phyloP scores from a whole-genome alignment of 345 rosid genomes.

The Psidium guajava region DNA sequence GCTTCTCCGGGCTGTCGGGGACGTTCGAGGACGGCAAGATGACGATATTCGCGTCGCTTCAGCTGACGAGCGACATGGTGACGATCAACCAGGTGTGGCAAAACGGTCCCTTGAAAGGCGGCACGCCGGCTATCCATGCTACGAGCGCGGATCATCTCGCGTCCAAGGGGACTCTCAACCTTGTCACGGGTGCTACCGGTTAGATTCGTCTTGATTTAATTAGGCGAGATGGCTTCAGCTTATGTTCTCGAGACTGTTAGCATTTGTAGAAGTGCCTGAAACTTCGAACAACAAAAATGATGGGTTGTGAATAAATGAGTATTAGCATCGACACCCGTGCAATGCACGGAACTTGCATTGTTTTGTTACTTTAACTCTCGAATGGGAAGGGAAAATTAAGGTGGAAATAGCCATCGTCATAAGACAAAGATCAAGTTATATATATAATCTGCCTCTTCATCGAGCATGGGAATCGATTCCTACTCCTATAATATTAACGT shows the following conservation, averaged over 20 bases:
- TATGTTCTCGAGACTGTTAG: neutral
- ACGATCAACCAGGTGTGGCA: constrained; percentile 37
- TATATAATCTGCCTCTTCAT: too few relatives aligned
- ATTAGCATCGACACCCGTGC: neutral
- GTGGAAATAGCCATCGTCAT: too few relatives aligned
- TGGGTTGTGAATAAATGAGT: neutral
- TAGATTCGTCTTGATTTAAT: neutral
- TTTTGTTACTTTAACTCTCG: too few relatives aligned
- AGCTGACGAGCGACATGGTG: constrained; percentile 6
- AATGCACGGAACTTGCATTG: too few relatives aligned
- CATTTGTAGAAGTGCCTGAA: neutral
- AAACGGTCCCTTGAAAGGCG: constrained; percentile 8
- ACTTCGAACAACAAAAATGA: neutral
- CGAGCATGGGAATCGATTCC: too few relatives aligned
- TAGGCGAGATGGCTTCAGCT: neutral
- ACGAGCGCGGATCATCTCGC: neutral
- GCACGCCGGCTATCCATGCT: neutral
- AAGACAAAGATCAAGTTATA: too few relatives aligned
- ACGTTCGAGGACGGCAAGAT: constrained; percentile 6
- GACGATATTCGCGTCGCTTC: constrained; percentile 30
- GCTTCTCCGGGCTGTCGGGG: constrained; percentile 11
- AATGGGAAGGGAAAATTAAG: too few relatives aligned
- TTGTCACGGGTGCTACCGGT: neutral
- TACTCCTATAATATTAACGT: too few relatives aligned
- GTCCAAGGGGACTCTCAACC: neutral